Evolutionary conservation across 164 flowering plant species (phyloP).

Genomic region (Stephania yunnanensis): DNA sequence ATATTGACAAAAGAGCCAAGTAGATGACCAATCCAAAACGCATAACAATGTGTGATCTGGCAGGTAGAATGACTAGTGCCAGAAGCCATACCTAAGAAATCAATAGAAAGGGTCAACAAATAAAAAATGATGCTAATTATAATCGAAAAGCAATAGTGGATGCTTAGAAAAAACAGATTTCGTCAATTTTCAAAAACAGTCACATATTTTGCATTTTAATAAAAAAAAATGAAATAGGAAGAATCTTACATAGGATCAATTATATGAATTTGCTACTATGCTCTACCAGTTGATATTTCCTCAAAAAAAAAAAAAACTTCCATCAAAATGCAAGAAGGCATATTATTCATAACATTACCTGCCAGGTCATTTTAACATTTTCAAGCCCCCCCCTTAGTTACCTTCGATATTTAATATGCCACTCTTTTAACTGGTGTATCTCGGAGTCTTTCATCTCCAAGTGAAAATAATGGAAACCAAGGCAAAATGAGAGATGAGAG

Average conservation of each 20-base stretch:
- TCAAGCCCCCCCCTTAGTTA: no score
- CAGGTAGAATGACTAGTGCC: conserved; percentile 75
- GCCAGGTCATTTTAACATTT: no score
- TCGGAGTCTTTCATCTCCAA: neutral
- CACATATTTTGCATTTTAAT: neutral
- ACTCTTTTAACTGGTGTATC: neutral
- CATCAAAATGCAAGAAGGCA: no score
- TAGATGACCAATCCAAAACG: conserved; percentile 64
- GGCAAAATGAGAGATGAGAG: no score
- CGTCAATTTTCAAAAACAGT: neutral
- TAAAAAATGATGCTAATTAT: neutral
- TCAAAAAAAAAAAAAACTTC: no score
- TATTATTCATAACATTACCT: neutral
- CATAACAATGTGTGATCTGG: conserved; percentile 65
- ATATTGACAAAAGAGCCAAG: conserved; percentile 62
- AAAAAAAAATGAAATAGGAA: neutral
- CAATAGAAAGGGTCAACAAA: conserved; percentile 3
- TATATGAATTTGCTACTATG: neutral
- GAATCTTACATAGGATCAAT: neutral
- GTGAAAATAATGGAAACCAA: no score
- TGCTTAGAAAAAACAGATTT: neutral
- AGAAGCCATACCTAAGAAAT: conserved; percentile 83
- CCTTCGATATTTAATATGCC: no score
- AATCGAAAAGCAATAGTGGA: neutral
- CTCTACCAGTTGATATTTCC: no score